These are phyloP conservation scores for Ganoderma lingzhi DNA, from an alignment of 1,284 basidiomycete genomes.

Conservation along the genomic window DNA sequence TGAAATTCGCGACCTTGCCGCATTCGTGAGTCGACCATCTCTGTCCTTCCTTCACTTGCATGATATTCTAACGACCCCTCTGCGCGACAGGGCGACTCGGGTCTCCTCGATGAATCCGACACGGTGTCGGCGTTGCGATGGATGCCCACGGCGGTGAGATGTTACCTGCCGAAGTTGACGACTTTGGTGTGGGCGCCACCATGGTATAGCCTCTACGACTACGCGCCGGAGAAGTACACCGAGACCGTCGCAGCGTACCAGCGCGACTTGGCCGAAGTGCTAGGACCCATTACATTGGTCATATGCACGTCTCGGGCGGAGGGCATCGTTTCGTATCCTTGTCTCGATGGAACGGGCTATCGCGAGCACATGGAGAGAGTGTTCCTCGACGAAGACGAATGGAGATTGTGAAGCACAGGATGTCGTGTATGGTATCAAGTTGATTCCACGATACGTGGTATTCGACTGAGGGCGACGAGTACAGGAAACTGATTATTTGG, in stretches of 20 bases:
- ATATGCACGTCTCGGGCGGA: neutral
- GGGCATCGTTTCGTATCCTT: neutral
- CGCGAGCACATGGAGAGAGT: neutral
- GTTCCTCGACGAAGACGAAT: constrained; percentile 5
- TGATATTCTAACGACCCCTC: neutral
- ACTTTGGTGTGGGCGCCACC: constrained; percentile 1
- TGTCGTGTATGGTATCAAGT: neutral
- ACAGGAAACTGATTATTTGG: neutral
- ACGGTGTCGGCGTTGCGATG: neutral
- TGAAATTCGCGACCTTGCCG: neutral
- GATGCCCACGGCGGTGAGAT: neutral
- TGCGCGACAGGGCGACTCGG: neutral
- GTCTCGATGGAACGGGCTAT: neutral
- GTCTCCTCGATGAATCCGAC: neutral
- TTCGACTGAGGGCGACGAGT: neutral
- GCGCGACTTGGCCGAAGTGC: neutral
- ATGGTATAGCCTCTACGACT: neutral
- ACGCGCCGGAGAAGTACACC: neutral
- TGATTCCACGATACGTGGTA: neutral
- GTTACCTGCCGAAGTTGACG: neutral
- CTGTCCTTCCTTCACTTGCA: neutral
- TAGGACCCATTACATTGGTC: neutral
- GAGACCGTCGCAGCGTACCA: neutral
- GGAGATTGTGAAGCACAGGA: neutral
- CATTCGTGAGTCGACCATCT: neutral